Evolutionary conservation across 495 filamentous ascomycete species (phyloP), one percentile per base, ranked within the genome.

Genomic region (Trichoderma orchidacearum): DNA sequence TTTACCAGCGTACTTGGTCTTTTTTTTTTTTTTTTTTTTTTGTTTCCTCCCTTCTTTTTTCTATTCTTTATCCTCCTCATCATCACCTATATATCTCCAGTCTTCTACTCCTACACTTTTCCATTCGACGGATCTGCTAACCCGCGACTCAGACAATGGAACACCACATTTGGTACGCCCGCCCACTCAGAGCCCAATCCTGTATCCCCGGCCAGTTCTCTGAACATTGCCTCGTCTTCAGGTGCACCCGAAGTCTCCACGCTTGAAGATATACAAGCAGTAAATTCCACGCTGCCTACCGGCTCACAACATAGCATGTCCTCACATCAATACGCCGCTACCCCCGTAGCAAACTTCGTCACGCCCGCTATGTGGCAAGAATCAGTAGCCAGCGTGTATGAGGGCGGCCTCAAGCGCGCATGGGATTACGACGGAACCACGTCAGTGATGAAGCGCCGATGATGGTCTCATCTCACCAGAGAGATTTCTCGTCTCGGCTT

Each of bases 331-430:
- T 81, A 82, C 56, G 74, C 74, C 30, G 68, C 76, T 12, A 72
- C 80, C 15, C 79, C 76, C 7, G 67, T 73, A 18, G 71, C 74
- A 60, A 76, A 83, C 15, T 85, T 94, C 60, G 88, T 98, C 56
- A 95, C 89, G 12, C 89, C 93, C 11, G 85, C 85, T 58, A 95
- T 96, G 81, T 98, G 93, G 93, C 91, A 95, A 68, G 87, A 95
- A 63, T 89, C 84, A 45, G 91, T 98, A 61, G 91, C 94, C 13
- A 89, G 83, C 63, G 88, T 92, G 1, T 95, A 86, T 70, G 87
- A 90, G 48, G 83, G 83, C 54, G 83, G 84, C 3, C 64, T 88
- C 30, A 95, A 94, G 68, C 75, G 89, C 35, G 72, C 84, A 28
- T 92, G 87, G 87, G 83, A 85, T 60, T 77, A 75, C 54, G 74